These are phyloP conservation scores for Xanthoparmelia taractica DNA, from an alignment of 495 filamentous ascomycete species.

Conservation along the genomic window DNA sequence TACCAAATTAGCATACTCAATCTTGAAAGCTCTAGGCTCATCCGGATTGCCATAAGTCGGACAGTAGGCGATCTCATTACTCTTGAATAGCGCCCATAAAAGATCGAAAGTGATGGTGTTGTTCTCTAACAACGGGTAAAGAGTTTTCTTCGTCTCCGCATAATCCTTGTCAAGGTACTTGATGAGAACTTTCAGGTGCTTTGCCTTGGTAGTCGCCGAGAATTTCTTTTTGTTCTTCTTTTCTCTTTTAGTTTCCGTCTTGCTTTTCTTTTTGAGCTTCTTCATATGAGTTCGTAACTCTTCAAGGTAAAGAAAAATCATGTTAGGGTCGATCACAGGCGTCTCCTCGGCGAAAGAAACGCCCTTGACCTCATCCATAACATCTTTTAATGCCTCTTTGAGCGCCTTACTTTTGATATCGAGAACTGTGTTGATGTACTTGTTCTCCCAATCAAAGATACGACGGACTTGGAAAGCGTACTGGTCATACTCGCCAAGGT, in stretches of 20 bases:
- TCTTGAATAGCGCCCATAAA: constrained; percentile 86
- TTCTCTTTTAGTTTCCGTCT: constrained; percentile 52
- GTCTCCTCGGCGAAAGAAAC: constrained; percentile 75
- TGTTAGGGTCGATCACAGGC: constrained; percentile 73
- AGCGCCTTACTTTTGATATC: constrained; percentile 82
- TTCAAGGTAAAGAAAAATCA: constrained; percentile 81
- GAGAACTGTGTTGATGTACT: constrained; percentile 68
- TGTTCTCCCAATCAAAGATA: constrained; percentile 82
- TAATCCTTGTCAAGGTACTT: constrained; percentile 81
- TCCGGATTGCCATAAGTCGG: constrained; percentile 71
- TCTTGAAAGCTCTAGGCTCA: constrained; percentile 83
- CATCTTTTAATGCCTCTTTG: constrained; percentile 60
- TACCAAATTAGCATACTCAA: constrained; percentile 64
- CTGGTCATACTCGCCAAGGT: constrained; percentile 71
- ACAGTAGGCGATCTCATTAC: constrained; percentile 76
- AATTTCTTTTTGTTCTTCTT: constrained; percentile 63
- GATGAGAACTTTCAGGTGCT: constrained; percentile 69
- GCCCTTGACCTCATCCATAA: constrained; percentile 76
- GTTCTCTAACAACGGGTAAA: constrained; percentile 75
- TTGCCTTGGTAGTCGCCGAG: constrained; percentile 41
- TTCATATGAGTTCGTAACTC: constrained; percentile 62
- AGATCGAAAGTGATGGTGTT: constrained; percentile 87
- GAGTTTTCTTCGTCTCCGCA: constrained; percentile 65
- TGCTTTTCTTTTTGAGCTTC: constrained; percentile 52
- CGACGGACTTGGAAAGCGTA: constrained; percentile 83